Evolutionary conservation across 2,329 filamentous ascomycete species (phyloP), one percentile per base, ranked within the genome.

Genomic region (Claviceps pusilla): DNA sequence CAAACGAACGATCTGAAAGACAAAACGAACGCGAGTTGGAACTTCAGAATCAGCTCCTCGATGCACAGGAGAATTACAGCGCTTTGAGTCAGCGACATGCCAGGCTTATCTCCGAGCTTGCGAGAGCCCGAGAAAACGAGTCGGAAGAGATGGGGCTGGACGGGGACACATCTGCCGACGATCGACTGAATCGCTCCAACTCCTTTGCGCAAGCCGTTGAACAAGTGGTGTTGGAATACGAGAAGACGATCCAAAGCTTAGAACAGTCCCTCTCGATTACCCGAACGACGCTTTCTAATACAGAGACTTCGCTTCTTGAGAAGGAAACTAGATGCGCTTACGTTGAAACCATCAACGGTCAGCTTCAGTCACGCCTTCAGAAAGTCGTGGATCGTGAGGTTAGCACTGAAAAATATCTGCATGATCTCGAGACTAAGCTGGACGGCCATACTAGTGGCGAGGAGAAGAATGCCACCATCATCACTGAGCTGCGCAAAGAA

Each of bases 131-230:
- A 43, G 86, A 95, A 61, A 78, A 79, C 54, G 82, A 86, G 66
- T 68, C 73, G 9, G 73, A 74, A 5, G 81, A 82, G 45, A 82
- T 80, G 50, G 75, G 80, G 41, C 62, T 69, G 45, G 66, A 77
- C 12, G 81, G 84, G 46, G 65, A 66, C 16, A 77, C 81, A 12
- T 73, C 84, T 16, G 87, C 83, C 54, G 89, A 91, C 65, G 90
- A 96, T 66, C 80, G 93, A 53, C 73, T 97, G 59, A 94, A 96
- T 66, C 84, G 93, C 45, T 98, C 94, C 19, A 95, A 94, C 66
- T 94, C 88, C 0, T 97, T 98, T 65, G 90, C 91, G 1, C 86
- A 95, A 66, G 91, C 91, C 33, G 91, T 98, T 24, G 93, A 98
- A 64, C 87, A 95, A 64, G 89, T 98, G 28, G 89, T 98, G 3